These are phyloP conservation scores for Endotrypanum monterogeii DNA, from an alignment of 208 protist genomes.

Conservation along the genomic window DNA sequence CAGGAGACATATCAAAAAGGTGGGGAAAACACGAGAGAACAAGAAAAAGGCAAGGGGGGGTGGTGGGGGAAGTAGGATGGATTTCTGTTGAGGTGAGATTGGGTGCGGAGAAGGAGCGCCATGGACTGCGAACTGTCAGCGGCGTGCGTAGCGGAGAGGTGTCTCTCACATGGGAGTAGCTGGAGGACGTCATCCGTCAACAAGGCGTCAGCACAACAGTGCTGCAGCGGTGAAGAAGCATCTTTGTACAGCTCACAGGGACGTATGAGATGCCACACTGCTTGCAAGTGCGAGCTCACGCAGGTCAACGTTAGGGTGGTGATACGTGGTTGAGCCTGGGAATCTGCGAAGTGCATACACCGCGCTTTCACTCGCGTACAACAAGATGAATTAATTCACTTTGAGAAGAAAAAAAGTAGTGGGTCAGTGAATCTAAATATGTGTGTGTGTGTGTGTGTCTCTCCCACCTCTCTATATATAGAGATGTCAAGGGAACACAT, in stretches of 20 bases:
- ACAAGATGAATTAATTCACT: no score
- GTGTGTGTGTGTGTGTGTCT: no score
- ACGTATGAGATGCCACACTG: not conserved
- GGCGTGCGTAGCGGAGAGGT: not conserved
- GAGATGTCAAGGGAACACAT: not conserved
- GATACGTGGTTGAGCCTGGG: no score
- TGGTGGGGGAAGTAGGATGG: not conserved
- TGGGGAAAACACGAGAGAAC: not conserved
- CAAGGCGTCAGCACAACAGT: not conserved
- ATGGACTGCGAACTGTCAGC: no score
- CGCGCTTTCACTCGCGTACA: no score
- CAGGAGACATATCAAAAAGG: not conserved
- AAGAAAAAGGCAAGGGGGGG: not conserved
- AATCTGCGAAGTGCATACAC: no score
- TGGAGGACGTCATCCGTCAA: not conserved
- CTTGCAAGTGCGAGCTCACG: not conserved
- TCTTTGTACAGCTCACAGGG: not conserved
- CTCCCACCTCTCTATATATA: no score
- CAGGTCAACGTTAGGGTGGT: no score
- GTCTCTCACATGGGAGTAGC: no score
- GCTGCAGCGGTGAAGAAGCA: not conserved
- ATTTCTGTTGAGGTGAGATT: not conserved
- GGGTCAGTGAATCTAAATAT: no score
- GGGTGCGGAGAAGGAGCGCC: no score
- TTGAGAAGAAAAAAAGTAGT: not conserved